A percentile compares a stretch with the other conserved stretches of the same genome.
These are phyloP conservation scores for Salix exigua DNA, from an alignment of 345 rosid genomes.

Conservation along the genomic window DNA sequence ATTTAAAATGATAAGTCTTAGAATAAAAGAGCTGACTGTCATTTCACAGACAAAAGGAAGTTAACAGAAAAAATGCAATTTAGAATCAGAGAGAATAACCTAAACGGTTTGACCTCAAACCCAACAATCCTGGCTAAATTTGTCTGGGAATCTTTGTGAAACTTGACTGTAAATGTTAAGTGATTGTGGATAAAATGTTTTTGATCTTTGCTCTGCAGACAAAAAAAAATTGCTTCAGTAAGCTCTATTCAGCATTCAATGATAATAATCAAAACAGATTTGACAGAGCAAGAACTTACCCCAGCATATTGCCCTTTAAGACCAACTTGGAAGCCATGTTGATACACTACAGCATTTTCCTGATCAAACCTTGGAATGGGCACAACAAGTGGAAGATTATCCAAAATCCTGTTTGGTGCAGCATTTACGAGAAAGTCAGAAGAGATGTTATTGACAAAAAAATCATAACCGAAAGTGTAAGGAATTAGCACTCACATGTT, in stretches of 20 bases:
- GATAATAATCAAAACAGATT: background rate
- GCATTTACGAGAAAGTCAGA: background rate
- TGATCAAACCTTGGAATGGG: slow-evolving; percentile 48
- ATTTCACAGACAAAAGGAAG: background rate
- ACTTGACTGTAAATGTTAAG: slow-evolving; percentile 63
- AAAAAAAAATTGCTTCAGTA: slow-evolving; percentile 7
- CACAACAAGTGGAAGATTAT: slow-evolving; percentile 71
- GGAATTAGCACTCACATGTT: slow-evolving; percentile 52
- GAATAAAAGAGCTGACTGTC: background rate
- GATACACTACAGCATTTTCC: slow-evolving; percentile 46
- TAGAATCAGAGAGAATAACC: slow-evolving; percentile 33
- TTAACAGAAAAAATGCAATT: background rate
- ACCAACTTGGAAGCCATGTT: slow-evolving; percentile 64
- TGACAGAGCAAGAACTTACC: slow-evolving; percentile 33
- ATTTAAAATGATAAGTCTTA: slow-evolving; percentile 17
- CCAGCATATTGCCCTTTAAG: slow-evolving; percentile 61
- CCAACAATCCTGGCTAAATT: slow-evolving; percentile 81
- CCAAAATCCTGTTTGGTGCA: slow-evolving; percentile 54
- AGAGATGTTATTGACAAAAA: background rate
- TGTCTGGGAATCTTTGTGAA: slow-evolving; percentile 57
- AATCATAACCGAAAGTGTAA: background rate
- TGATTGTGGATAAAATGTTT: slow-evolving; percentile 87
- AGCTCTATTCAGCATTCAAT: background rate
- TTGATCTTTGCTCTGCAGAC: slow-evolving; percentile 64
- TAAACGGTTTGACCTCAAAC: slow-evolving; percentile 90